These are phyloP conservation scores for Acanthamoeba pearcei DNA, from an alignment of 208 protist genomes.

Conservation along the genomic window DNA sequence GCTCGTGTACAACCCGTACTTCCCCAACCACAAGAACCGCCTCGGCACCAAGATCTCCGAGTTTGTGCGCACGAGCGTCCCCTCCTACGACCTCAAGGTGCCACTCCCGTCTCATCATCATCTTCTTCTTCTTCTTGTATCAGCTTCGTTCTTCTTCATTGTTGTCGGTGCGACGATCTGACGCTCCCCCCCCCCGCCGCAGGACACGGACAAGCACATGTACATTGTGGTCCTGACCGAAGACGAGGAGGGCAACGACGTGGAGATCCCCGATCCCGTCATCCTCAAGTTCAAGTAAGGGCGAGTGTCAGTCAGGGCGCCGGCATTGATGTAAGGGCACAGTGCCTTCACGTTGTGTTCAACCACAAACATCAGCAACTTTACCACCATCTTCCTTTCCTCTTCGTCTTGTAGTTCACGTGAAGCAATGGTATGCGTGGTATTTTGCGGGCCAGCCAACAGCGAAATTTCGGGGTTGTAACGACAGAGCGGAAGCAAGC, in stretches of 20 bases:
- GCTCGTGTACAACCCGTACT: conserved; percentile 86
- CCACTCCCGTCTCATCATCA: not conserved
- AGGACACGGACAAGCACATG: conserved; percentile 38
- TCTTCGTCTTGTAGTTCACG: no score
- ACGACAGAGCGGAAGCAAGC: no score
- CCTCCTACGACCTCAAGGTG: conserved; percentile 56
- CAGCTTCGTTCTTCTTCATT: not conserved
- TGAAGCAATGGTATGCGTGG: no score
- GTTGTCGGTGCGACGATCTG: not conserved
- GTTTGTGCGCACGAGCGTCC: conserved; percentile 22
- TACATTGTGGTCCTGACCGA: conserved; percentile 66
- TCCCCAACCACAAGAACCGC: conserved; percentile 64
- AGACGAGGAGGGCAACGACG: conserved; percentile 65
- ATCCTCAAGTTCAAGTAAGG: conserved; percentile 66
- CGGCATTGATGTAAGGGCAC: not conserved
- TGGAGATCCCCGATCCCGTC: conserved; percentile 71
- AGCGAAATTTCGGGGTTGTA: no score
- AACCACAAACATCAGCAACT: no score
- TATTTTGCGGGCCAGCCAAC: no score
- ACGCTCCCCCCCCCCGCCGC: not conserved
- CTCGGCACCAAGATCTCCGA: conserved; percentile 71
- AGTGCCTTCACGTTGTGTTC: not conserved
- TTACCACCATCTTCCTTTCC: no score
- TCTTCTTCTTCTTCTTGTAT: no score
- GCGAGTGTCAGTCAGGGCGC: not conserved